These are phyloP conservation scores for Hemileccinum impolitum DNA, from an alignment of 768 basidiomycete genomes.

Conservation along the genomic window DNA sequence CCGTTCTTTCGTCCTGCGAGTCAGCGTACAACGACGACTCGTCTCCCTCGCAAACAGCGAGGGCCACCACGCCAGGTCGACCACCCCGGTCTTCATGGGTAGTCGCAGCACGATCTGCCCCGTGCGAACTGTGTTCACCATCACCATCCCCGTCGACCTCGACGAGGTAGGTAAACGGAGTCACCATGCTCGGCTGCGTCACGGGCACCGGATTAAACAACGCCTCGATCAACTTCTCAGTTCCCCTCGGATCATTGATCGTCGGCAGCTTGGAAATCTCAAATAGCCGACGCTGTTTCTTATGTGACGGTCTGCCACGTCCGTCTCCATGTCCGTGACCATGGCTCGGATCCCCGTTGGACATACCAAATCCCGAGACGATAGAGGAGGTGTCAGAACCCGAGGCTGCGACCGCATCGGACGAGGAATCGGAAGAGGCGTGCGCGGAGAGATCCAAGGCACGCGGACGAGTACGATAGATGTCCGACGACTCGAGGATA, in stretches of 20 bases:
- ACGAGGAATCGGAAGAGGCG: conserved; percentile 30
- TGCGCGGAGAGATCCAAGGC: conserved; percentile 44
- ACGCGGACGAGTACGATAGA: conserved; percentile 49
- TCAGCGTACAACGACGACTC: conserved; percentile 23
- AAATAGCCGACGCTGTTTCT: conserved; percentile 26
- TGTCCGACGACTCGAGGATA: conserved; percentile 52
- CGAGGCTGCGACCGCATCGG: conserved; percentile 9
- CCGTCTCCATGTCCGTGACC: neutral
- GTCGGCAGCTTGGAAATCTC: conserved; percentile 42
- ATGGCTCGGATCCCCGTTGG: neutral
- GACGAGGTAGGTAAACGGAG: conserved; percentile 38
- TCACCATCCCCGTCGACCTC: conserved; percentile 23
- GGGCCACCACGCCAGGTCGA: neutral
- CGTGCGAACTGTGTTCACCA: conserved; percentile 5
- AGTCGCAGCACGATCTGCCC: neutral
- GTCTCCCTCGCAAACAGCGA: conserved; percentile 6
- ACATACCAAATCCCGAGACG: conserved; percentile 10
- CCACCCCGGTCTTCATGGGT: neutral
- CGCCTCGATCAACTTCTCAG: conserved; percentile 73
- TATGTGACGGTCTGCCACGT: conserved; percentile 5
- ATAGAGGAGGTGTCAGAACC: conserved; percentile 23
- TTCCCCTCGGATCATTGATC: conserved; percentile 59
- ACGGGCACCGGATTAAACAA: conserved; percentile 71
- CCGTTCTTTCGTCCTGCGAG: conserved; percentile 13
- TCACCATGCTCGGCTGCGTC: conserved; percentile 21